A percentile compares a stretch with the other conserved stretches of the same genome.
Conservation (phyloP, 2,329 filamentous ascomycete species). For the Xylariaceae sp. region DNA sequence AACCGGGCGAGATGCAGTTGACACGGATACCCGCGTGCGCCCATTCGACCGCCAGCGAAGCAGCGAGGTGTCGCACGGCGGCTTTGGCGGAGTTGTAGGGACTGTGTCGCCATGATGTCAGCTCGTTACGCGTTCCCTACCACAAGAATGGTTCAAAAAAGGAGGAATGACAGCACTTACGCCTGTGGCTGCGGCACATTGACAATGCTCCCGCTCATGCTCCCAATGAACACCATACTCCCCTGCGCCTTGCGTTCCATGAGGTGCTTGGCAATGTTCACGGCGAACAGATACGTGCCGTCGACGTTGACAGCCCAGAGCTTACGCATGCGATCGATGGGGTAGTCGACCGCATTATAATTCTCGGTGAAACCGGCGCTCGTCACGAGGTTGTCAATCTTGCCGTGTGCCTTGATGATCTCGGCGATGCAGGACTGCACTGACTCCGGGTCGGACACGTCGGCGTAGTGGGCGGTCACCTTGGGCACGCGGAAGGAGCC, state of each 20-base stretch:
- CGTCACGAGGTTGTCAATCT: slow-evolving; percentile 87
- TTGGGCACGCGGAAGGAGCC: slow-evolving; percentile 66
- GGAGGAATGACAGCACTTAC: slow-evolving; percentile 34
- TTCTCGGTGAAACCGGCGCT: slow-evolving; percentile 98
- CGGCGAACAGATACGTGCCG: slow-evolving; percentile 85
- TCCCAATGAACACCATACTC: slow-evolving; percentile 90
- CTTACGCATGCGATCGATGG: slow-evolving; percentile 84
- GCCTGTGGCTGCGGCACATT: slow-evolving; percentile 93
- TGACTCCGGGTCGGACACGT: slow-evolving; percentile 75
- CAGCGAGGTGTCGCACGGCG: slow-evolving; percentile 80
- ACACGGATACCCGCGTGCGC: slow-evolving; percentile 81
- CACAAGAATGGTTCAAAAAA: too few species aligned
- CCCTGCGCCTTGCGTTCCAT: slow-evolving; percentile 75
- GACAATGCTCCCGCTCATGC: slow-evolving; percentile 90
- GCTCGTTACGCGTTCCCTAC: not conserved
- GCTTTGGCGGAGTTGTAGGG: slow-evolving; percentile 94
- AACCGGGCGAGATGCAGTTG: slow-evolving; percentile 91
- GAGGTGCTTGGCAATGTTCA: slow-evolving; percentile 77
- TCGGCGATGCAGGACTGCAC: slow-evolving; percentile 70
- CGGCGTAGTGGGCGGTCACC: slow-evolving; percentile 84
- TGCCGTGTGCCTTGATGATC: slow-evolving; percentile 65
- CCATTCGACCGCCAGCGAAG: slow-evolving; percentile 91
- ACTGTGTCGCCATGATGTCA: slow-evolving; percentile 30
- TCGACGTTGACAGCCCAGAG: slow-evolving; percentile 92
- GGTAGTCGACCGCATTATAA: slow-evolving; percentile 86